Evolutionary conservation across 1,139 yeast species (phyloP), one percentile per base, ranked within the genome.

Genomic region (Hyphopichia khmerensis): DNA sequence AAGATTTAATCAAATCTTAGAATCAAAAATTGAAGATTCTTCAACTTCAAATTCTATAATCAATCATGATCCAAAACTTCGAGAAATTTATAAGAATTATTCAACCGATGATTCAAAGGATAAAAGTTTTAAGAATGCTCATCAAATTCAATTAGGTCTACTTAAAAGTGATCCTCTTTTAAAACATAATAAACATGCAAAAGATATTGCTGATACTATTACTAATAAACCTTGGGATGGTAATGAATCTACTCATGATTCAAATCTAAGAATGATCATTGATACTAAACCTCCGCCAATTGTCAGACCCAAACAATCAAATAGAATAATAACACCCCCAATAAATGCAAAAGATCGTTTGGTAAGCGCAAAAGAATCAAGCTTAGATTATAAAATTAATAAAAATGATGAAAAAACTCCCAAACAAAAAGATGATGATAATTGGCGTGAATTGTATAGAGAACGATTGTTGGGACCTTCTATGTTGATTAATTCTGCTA

Each of bases 151-250:
- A 29, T 36, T 64, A 4, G 56, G 59, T 9, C 58, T 60, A 41
- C 47, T 62, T 24, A 57, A 62, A 42, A 66, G 64, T 53, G 73
- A 69, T 42, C 53, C 52, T 0, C 43, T 61, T 6, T 49, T 67
- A n/a, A 48, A 45, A 10, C 41, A 45, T 21, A 72, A 79, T 39
- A 77, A 75, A 43, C 82, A 77, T 34, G 72, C 82, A 0, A 63
- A 69, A 43, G 83, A 80, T 1, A 65, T 79, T 2, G 89, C 89
- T 1, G 54, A 52, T 31, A 48, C 64, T 1, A 53, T 60, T 26
- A 56, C 66, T 42, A 56, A 78, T 0, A 52, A 53, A 21, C 88
- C 91, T 0, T 89, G 96, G 96, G 67, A 64, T 0, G 96, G 96
- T 0, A 57, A 65, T 1, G 95, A 87, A 51, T 49, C 68, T 1